Base-by-base conservation (phyloP, 2,329 filamentous ascomycete genomes). In the Microcera coccophila region DNA sequence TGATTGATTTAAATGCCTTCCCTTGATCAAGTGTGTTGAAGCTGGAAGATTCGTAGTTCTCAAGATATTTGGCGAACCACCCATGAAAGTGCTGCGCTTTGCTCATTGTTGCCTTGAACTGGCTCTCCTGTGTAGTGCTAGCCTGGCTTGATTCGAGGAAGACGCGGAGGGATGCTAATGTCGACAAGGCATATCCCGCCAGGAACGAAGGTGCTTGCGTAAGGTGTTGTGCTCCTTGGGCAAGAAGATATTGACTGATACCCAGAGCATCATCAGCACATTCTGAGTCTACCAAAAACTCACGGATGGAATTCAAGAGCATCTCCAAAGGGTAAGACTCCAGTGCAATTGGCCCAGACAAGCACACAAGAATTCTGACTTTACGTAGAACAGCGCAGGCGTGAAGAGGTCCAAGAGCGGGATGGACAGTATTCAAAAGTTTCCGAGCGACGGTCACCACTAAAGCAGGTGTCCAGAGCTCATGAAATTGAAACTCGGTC, bases 211-310 rank as follows among this genome's bases (percentile, higher is more conserved):
- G 82, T 1, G 76, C 73, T 22, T 77, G 72, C 3, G 64, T 67
- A 4, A 98, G 71, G 60, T 91, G 82, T 4, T 68, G 55, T 14
- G 70, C 69, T 7, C 91, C 90, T 39, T 78, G 76, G 5, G 78
- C 71, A 12, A 97, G 72, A 2, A 99, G 75, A 64, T 95, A 96
- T 62, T 89, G 85, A 46, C 87, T 82, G 24, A 98, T 78, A 0
- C 90, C 91, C 34, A 97, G 74, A 2, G 87, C 84, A 68, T 98
- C 93, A 59, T 95, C 88, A 9, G 90, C 87, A 63, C 91, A 97
- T 59, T 94, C 85, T 0, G 84, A 76, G 53, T 97, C 85, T 1
- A 84, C 84, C 5, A 97, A 71, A 52, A 90, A 94, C 0, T 82
- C 81, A 9, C 85, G 77, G 16, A 95, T 73, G 2, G 86, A 84